These are phyloP conservation scores for Microsporum canis DNA, from an alignment of 2,329 filamentous ascomycete species.

Conservation along the genomic window DNA sequence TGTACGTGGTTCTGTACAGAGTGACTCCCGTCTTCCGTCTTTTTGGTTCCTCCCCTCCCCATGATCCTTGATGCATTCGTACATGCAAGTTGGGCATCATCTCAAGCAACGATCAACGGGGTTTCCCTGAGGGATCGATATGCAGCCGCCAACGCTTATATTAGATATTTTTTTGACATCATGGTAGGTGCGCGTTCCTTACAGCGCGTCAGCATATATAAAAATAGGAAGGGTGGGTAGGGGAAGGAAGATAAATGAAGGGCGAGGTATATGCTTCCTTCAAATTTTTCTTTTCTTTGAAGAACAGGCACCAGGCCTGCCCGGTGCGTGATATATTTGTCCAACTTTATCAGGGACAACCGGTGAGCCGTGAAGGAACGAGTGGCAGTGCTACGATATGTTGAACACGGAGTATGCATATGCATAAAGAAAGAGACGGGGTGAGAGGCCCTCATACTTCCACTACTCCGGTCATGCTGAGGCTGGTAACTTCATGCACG, in stretches of 20 bases:
- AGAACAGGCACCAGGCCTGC: not conserved
- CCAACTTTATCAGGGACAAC: not conserved
- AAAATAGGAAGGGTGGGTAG: not conserved
- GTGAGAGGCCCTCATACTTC: not conserved
- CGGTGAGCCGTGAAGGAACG: not conserved
- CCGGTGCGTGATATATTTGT: not conserved
- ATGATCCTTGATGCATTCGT: not conserved
- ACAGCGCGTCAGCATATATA: not conserved
- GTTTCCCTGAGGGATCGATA: not conserved
- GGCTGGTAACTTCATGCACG: not conserved
- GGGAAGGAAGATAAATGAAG: not conserved
- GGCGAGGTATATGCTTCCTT: not conserved
- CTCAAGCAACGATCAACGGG: not conserved
- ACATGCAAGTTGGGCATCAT: slow-evolving; percentile 1
- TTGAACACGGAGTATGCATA: not conserved
- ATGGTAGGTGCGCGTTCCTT: not conserved
- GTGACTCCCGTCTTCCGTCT: not conserved
- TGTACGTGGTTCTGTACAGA: not conserved
- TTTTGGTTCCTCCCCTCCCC: not conserved
- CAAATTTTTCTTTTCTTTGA: not conserved
- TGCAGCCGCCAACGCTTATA: not conserved
- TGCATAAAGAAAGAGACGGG: not conserved
- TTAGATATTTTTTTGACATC: not conserved
- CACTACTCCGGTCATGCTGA: not conserved
- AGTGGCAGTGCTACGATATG: not conserved